Evolutionary conservation across 163 green algal genomes (phyloP).

Genomic region (Picocystis sp.): DNA sequence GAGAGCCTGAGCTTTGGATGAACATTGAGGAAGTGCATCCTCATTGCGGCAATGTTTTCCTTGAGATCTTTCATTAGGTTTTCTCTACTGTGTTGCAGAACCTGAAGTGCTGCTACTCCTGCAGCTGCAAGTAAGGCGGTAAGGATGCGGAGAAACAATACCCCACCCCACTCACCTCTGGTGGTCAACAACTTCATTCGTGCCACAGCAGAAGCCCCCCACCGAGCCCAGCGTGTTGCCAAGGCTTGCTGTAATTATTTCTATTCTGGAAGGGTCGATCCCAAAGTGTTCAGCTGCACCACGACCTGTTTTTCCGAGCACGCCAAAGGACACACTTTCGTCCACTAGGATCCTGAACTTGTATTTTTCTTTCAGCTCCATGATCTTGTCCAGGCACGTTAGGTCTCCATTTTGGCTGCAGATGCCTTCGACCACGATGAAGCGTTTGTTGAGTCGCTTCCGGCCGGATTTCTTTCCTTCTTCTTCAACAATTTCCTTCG

Average conservation of each 20-base stretch:
- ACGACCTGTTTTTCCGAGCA: slow-evolving; percentile 64
- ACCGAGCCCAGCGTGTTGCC: slow-evolving; percentile 62
- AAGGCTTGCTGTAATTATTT: slow-evolving; percentile 36
- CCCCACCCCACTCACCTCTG: slow-evolving; percentile 49
- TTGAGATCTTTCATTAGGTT: neutral
- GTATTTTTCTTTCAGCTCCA: slow-evolving; percentile 48
- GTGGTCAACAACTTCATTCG: slow-evolving; percentile 71
- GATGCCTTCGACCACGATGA: slow-evolving; percentile 89
- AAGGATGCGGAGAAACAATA: slow-evolving; percentile 93
- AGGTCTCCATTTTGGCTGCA: slow-evolving; percentile 71
- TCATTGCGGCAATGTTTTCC: neutral
- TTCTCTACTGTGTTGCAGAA: neutral
- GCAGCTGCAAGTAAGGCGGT: slow-evolving; percentile 75
- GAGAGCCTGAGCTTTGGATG: neutral
- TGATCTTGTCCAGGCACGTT: slow-evolving; percentile 54
- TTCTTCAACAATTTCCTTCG: slow-evolving; percentile 24
- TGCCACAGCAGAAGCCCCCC: slow-evolving; percentile 82
- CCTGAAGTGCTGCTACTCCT: slow-evolving; percentile 1
- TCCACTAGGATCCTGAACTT: slow-evolving; percentile 86
- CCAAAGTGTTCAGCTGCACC: slow-evolving; percentile 75
- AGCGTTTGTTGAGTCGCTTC: slow-evolving; percentile 63
- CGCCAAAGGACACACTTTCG: slow-evolving; percentile 73
- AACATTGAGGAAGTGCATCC: neutral
- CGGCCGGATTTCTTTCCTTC: slow-evolving; percentile 26
- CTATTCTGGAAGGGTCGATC: slow-evolving; percentile 23